Evolutionary conservation across 1,139 yeast genomes (phyloP), one percentile per base, ranked within the genome.

Genomic region (Lodderomyces margitis): DNA sequence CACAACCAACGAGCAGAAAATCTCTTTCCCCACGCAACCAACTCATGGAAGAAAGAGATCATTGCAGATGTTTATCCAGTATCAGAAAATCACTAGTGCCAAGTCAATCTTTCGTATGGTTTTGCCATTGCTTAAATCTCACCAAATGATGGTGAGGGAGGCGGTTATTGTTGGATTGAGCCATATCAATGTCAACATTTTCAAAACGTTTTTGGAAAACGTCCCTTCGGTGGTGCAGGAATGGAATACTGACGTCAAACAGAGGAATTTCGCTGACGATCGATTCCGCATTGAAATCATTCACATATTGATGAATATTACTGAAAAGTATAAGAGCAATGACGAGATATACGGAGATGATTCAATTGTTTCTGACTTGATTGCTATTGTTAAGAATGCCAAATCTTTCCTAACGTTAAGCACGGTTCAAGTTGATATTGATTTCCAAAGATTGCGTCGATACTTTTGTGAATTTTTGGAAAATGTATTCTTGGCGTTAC

Each of bases 51-150:
- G 89, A 42, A 89, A 88, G 53, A 81, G 75, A 52, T 83, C 92
- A 0, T 78, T 82, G 57, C 91, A 87, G 51, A 76, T 87, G 56
- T 81, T 84, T 53, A 83, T 87, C 38, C 96, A 88, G 52, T 95
- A 87, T 55, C 96, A 89, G 56, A 83, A 88, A 40, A 91, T 94
- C 41, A 91, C 96, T 0, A 87, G 97, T 48, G 98, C 96, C 0
- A 82, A 86, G 49, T 84, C 96, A 0, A 83, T 94, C 2, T 94
- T 94, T 64, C 75, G 86, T 43, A 82, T 92, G 85, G 94, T 89
- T 0, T 67, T 88, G 33, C 97, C 97, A 0, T 65, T 92, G 25
- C 64, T 94, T 40, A 83, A 79, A 28, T 81, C 89, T 0, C 80
- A 81, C 6, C 89, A 87, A 48, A 73, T 78, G 1, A 74, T 82